phyloP scores from a whole-genome alignment of 495 filamentous ascomycete genomes.

The Glarea lozoyensis region DNA sequence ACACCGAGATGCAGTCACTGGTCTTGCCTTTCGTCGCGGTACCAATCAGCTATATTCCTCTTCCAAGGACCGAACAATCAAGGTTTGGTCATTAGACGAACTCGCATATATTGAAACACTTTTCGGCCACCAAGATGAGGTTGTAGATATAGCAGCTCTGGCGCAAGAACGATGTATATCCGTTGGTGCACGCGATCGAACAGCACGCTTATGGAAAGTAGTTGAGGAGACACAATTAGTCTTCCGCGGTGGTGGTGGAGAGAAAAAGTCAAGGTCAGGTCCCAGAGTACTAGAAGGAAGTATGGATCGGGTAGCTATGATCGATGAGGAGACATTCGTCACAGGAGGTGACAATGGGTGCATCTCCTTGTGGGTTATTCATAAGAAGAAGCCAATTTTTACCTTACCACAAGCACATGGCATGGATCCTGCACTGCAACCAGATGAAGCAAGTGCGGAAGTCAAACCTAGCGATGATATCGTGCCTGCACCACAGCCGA shows the following conservation, averaged over 20 bases:
- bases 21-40: conserved; percentile 74
- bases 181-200: conserved; percentile 84
- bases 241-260: conserved; percentile 69
- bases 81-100: conserved; percentile 67
- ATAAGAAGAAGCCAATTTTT: conserved; percentile 93
- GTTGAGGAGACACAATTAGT: conserved; percentile 91
- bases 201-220: conserved; percentile 94
- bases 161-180: conserved; percentile 80
- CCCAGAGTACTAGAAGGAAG: conserved; percentile 61
- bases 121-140: conserved; percentile 89
- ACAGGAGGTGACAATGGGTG: conserved; percentile 87
- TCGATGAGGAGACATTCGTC: conserved; percentile 85
- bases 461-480: conserved; percentile 41
- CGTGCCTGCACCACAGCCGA: conserved; percentile 56
- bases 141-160: conserved; percentile 74
- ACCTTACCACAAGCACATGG: conserved; percentile 76
- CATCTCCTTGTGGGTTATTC: conserved; percentile 76
- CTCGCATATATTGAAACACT: conserved; percentile 89
- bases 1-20: conserved; percentile 80
- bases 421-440: conserved; percentile 54
- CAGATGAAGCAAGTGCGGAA: conserved; percentile 64
- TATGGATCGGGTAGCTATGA: conserved; percentile 80
- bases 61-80: conserved; percentile 81
- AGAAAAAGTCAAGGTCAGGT: conserved; percentile 39
- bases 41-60: conserved; percentile 89